Percentiles rank a stretch among this genome's conserved stretches.
Conservation (phyloP, 2,329 filamentous ascomycete species). For the Penicillium sp. region DNA sequence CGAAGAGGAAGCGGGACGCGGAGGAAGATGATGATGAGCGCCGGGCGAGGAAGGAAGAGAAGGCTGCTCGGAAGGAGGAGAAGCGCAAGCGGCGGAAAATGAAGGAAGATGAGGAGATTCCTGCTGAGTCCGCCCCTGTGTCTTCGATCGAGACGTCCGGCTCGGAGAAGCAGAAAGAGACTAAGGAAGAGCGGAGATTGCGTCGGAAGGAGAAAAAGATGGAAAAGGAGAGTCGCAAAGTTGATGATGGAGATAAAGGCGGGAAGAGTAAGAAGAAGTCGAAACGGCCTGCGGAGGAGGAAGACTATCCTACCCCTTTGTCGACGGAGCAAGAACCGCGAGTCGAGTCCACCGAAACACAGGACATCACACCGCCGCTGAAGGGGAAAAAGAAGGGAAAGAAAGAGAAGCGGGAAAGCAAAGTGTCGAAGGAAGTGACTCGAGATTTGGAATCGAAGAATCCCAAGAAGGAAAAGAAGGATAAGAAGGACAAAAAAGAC, state of each 20-base stretch:
- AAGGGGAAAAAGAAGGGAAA: constrained; percentile 22
- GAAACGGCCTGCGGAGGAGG: constrained; percentile 20
- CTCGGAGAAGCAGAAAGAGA: constrained; percentile 23
- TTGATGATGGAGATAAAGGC: constrained; percentile 14
- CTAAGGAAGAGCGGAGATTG: constrained; percentile 22
- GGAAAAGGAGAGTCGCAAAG: constrained; percentile 27
- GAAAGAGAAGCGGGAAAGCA: constrained; percentile 46
- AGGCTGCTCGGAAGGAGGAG: constrained; percentile 37
- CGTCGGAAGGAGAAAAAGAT: constrained; percentile 29
- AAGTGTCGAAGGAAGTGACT: constrained; percentile 42
- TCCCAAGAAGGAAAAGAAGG: constrained; percentile 24
- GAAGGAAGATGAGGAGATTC: constrained; percentile 17
- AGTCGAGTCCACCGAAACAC: constrained; percentile 26
- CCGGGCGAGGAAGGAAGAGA: constrained; percentile 21
- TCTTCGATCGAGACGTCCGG: constrained; percentile 8
- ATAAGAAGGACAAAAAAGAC: constrained; percentile 50
- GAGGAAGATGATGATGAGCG: constrained; percentile 25
- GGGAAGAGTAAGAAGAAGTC: constrained; percentile 19
- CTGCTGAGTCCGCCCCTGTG: constrained; percentile 9
- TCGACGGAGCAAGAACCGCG: constrained; percentile 35
- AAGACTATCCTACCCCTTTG: constrained; percentile 34
- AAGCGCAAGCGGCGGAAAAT: constrained; percentile 20
- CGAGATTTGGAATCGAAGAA: too few relatives aligned
- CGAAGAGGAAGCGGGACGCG: constrained; percentile 39
- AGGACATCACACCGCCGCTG: constrained; percentile 21